Evolutionary conservation across 2,329 filamentous ascomycete genomes (phyloP).

Genomic region (Pseudogymnoascus pannorum): DNA sequence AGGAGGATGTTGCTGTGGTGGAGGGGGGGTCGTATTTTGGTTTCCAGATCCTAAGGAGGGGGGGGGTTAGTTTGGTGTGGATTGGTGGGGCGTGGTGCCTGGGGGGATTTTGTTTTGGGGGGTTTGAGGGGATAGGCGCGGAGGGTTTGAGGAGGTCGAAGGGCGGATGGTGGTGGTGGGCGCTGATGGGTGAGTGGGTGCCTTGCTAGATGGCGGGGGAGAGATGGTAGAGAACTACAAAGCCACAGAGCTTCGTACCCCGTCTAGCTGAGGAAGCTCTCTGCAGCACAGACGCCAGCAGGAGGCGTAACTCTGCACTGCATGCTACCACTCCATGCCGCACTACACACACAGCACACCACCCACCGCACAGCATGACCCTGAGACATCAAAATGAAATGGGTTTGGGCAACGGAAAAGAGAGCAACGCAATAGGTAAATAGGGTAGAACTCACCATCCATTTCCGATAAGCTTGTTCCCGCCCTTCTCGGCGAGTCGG

Average conservation of each 20-base stretch:
- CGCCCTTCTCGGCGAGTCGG: constrained; percentile 80
- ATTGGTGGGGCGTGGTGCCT: not conserved
- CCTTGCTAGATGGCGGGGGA: not conserved
- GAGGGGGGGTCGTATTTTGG: constrained; percentile 10
- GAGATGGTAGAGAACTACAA: no score
- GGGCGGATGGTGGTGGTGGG: no score
- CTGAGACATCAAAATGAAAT: no score
- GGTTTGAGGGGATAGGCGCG: not conserved
- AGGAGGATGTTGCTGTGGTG: not conserved
- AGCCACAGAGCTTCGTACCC: no score
- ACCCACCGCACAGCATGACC: not conserved
- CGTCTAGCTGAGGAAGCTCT: no score
- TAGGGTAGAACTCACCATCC: constrained; percentile 66
- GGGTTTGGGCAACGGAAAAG: not conserved
- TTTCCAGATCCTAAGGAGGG: constrained; percentile 12
- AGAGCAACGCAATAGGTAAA: constrained; percentile 13
- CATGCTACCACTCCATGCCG: no score
- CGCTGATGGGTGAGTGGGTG: not conserved
- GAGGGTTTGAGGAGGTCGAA: no score
- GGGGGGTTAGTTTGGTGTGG: not conserved
- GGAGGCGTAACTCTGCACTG: not conserved
- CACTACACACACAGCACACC: not conserved
- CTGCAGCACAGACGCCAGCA: not conserved
- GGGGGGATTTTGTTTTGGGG: no score
- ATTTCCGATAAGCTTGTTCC: constrained; percentile 86